Base-by-base conservation (phyloP, 2,329 filamentous ascomycete species). In the Plectosphaerella cucumerina region DNA sequence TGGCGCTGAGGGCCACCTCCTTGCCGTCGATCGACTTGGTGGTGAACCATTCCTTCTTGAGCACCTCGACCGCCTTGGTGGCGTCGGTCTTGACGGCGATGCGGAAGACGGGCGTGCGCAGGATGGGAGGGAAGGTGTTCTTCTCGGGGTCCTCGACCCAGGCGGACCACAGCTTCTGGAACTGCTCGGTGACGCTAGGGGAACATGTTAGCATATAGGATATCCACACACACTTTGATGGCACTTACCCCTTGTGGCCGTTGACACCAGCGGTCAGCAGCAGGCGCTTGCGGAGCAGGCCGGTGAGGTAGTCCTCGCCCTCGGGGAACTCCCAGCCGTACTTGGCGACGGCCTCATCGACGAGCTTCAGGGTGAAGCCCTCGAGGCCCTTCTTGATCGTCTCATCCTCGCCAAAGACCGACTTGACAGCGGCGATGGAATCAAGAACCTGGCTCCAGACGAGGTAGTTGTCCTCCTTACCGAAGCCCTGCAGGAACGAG, bases 21-120 rank as follows among this genome's bases (percentile, higher is more conserved):
- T 92, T 95, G 60, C 91, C 92, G 62, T 97, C 94, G 35, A 97
- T 85, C 8, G 91, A 90, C 48, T 87, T 86, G 12, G 90, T 94
- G 47, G 77, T 85, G 56, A 84, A 78, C 78, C 90, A 97, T 66
- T 97, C 92, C 50, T 90, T 83, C 74, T 93, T 90, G 50, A 99
- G 79, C 8, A 85, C 80, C 23, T 87, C 79, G 58, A 90, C 89
- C 15, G 84, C 75, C 48, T 80, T 78, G 8, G 82, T 83, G 6
- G 90, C 84, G 57, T 92, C 82, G 51, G 70, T 69, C 56, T 84
- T 85, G 53, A 97, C 78, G 22, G 84, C 87, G 34, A 91, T 86
- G 52, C 85, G 84, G 77, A 91, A 97, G 53, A 96, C 81, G 2
- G 90, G 83, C 23, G 80, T 78, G 52, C 93, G 88, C 44, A 97